Percentiles rank a stretch among this genome's conserved stretches.
Conservation (phyloP, 495 filamentous ascomycete species). For the Trichoderma reesei region DNA sequence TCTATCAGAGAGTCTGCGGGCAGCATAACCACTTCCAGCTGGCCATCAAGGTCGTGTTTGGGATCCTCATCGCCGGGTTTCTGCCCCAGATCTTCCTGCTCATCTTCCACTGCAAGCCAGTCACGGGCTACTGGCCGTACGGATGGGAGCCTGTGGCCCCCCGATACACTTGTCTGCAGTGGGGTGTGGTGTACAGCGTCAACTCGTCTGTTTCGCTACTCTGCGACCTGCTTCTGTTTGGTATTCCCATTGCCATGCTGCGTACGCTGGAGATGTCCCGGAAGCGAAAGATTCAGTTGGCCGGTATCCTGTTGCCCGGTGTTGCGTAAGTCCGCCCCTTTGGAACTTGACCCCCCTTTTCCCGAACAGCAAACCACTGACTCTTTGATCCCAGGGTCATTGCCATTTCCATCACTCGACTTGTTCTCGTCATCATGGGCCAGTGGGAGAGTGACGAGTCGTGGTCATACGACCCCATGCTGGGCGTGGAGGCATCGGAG, state of each 20-base stretch:
- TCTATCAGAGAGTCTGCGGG: constrained; percentile 34
- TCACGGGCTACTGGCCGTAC: constrained; percentile 38
- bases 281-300: constrained; percentile 29
- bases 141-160: constrained; percentile 26
- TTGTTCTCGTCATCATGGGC: constrained; percentile 33
- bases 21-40: constrained; percentile 24
- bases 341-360: too few species aligned
- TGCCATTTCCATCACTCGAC: constrained; percentile 31
- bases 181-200: constrained; percentile 36
- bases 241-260: constrained; percentile 33
- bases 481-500: constrained; percentile 36
- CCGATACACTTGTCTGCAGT: constrained; percentile 29
- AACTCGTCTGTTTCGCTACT: constrained; percentile 34
- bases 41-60: constrained; percentile 26
- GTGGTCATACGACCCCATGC: constrained; percentile 37
- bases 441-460: constrained; percentile 32
- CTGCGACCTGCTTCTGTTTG: constrained; percentile 36
- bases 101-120: constrained; percentile 36
- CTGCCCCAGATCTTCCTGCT: constrained; percentile 35
- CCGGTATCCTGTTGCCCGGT: constrained; percentile 35
- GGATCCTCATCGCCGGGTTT: constrained; percentile 28
- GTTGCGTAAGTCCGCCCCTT: constrained; percentile 36
- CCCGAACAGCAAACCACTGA: too few species aligned
- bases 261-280: constrained; percentile 26
- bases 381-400: constrained; percentile 24